phyloP scores from a whole-genome alignment of 2,329 filamentous ascomycete species.

The Venturia pyrina region DNA sequence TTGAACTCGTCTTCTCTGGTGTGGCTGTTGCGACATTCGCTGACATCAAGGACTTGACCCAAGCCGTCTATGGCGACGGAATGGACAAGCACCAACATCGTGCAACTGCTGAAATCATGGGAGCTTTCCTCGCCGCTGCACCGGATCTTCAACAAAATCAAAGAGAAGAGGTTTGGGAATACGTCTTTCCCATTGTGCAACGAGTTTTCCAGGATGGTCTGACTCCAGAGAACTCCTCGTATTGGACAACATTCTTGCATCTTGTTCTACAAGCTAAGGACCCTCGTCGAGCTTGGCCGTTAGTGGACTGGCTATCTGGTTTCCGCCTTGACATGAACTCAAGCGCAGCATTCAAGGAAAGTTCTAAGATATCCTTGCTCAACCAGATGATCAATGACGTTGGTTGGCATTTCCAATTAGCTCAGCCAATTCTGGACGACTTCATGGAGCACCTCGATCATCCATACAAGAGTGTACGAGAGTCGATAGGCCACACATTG shows the following conservation, averaged over 20 bases:
- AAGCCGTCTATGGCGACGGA: conserved; percentile 76
- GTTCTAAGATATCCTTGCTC: conserved; percentile 84
- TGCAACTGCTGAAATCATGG: conserved; percentile 87
- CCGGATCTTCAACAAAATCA: conserved; percentile 66
- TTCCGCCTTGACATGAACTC: conserved; percentile 91
- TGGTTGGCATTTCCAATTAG: conserved; percentile 92
- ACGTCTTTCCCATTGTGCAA: conserved; percentile 79
- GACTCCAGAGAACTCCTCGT: conserved; percentile 86
- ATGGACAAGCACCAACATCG: conserved; percentile 97
- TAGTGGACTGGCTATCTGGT: conserved; percentile 70
- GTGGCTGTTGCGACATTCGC: conserved; percentile 70
- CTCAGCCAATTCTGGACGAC: conserved; percentile 78
- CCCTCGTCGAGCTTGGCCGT: conserved; percentile 74
- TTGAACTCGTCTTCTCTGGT: conserved; percentile 78
- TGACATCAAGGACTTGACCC: conserved; percentile 74
- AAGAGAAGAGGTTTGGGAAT: conserved; percentile 73
- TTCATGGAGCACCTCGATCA: conserved; percentile 90
- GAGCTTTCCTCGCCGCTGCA: conserved; percentile 71
- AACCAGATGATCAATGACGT: conserved; percentile 79
- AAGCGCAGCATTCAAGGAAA: conserved; percentile 97
- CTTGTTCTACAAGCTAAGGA: conserved; percentile 82
- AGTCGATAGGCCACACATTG: conserved; percentile 84
- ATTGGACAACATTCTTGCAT: conserved; percentile 92
- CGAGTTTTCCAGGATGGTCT: conserved; percentile 82
- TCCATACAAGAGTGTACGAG: conserved; percentile 93